Conservation (phyloP, 768 basidiomycete genomes). For the Agaricus blazei region DNA sequence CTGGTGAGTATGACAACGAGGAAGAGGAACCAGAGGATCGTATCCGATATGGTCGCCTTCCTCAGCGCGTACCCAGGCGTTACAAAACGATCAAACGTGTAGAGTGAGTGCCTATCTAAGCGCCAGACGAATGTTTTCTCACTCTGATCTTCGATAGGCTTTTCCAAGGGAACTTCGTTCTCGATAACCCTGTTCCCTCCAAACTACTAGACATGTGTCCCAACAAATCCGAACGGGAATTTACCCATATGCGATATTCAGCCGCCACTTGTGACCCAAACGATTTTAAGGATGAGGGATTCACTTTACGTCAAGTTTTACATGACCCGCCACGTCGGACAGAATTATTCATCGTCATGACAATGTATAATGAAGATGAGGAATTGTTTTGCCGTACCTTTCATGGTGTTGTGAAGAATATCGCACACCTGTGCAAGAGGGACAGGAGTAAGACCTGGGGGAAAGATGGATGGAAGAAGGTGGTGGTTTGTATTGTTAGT, state of each 20-base stretch:
- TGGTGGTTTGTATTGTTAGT: constrained; percentile 88
- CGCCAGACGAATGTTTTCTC: neutral
- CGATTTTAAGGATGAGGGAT: constrained; percentile 76
- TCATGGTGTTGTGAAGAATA: constrained; percentile 95
- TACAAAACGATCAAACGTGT: constrained; percentile 95
- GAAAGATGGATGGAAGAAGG: constrained; percentile 97
- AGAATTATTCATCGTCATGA: constrained; percentile 96
- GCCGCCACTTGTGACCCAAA: constrained; percentile 97
- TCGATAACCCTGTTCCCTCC: constrained; percentile 87
- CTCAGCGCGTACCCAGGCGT: constrained; percentile 82
- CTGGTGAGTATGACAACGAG: constrained; percentile 40
- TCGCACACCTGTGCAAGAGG: constrained; percentile 82
- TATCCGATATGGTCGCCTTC: constrained; percentile 86
- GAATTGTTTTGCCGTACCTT: constrained; percentile 88
- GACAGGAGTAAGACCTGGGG: constrained; percentile 94
- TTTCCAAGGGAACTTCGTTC: constrained; percentile 90
- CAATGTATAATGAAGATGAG: constrained; percentile 97
- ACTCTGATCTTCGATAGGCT: constrained; percentile 36
- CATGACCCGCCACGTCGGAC: constrained; percentile 89
- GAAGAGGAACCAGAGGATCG: constrained; percentile 38
- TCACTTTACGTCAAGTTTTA: constrained; percentile 85
- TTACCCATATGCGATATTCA: constrained; percentile 93
- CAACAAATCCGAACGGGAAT: constrained; percentile 77
- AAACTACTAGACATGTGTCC: constrained; percentile 85
- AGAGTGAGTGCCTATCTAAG: constrained; percentile 45